These are phyloP conservation scores for Gillenia trifoliata DNA, from an alignment of 306 rosid genomes.

Conservation along the genomic window DNA sequence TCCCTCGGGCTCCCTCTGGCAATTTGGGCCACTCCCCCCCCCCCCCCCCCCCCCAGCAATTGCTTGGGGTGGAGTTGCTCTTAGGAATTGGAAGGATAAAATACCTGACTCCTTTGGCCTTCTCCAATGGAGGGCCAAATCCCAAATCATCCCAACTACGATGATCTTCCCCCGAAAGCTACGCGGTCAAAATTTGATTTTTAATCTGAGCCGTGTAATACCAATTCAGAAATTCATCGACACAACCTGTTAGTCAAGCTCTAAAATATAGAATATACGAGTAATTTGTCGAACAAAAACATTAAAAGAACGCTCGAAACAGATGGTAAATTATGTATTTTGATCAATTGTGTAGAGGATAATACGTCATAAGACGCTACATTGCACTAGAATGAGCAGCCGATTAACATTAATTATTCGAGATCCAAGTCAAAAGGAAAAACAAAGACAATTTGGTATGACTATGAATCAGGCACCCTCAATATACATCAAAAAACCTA, in stretches of 20 bases:
- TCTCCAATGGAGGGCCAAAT: too few species aligned
- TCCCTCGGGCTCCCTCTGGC: too few species aligned
- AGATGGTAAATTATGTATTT: neutral
- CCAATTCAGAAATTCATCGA: neutral
- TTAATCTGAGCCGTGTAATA: neutral
- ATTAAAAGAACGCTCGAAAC: neutral
- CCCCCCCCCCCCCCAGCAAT: too few species aligned
- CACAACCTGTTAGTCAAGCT: neutral
- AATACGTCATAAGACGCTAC: neutral
- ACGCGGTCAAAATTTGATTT: too few species aligned
- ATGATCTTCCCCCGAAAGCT: too few species aligned
- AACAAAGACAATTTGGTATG: constrained; percentile 21
- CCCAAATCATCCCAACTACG: too few species aligned
- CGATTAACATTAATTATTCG: constrained; percentile 29
- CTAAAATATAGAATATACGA: too few species aligned
- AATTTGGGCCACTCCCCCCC: too few species aligned
- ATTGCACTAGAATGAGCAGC: constrained; percentile 25
- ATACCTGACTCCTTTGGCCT: too few species aligned
- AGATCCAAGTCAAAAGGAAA: constrained; percentile 10
- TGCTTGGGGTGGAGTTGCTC: too few species aligned
- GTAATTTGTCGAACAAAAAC: neutral
- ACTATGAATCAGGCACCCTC: constrained; percentile 40
- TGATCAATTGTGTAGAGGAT: neutral
- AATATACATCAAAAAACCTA: constrained; percentile 51
- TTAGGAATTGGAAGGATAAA: too few species aligned